Conservation (phyloP, 306 rosid species). For the Sicyos edulis region DNA sequence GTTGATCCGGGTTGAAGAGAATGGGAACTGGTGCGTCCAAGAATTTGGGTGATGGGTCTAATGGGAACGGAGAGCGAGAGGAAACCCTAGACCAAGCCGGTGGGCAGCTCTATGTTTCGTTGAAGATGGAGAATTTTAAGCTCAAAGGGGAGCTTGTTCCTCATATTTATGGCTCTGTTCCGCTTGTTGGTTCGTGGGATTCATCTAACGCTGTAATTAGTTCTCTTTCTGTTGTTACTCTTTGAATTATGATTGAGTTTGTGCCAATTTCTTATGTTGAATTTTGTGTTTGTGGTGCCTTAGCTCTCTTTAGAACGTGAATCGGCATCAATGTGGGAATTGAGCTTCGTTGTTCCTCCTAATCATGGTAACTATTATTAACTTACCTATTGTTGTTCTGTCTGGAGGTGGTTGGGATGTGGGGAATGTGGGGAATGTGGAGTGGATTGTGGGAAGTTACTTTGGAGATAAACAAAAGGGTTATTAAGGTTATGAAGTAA, state of each 20-base stretch:
- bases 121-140: conserved; percentile 81
- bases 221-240: neutral
- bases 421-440: neutral
- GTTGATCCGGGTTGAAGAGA: neutral
- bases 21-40: conserved; percentile 85
- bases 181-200: conserved; percentile 90
- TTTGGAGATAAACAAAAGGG: neutral
- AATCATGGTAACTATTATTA: conserved; percentile 61
- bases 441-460: neutral
- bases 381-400: neutral
- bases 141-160: conserved; percentile 82
- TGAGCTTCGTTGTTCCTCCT: conserved; percentile 96
- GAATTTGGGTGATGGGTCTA: conserved; percentile 40
- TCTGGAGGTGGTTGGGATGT: too few species aligned
- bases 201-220: conserved; percentile 69
- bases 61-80: conserved; percentile 38
- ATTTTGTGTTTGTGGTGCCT: neutral
- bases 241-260: neutral
- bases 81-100: conserved; percentile 59
- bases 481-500: neutral
- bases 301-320: conserved; percentile 93
- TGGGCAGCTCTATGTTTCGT: conserved; percentile 78
- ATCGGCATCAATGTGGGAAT: conserved; percentile 93
- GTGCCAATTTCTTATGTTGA: neutral
- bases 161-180: conserved; percentile 85